Base-by-base conservation (phyloP, 1,284 basidiomycete genomes). In the Apiotrichum gamsii region DNA sequence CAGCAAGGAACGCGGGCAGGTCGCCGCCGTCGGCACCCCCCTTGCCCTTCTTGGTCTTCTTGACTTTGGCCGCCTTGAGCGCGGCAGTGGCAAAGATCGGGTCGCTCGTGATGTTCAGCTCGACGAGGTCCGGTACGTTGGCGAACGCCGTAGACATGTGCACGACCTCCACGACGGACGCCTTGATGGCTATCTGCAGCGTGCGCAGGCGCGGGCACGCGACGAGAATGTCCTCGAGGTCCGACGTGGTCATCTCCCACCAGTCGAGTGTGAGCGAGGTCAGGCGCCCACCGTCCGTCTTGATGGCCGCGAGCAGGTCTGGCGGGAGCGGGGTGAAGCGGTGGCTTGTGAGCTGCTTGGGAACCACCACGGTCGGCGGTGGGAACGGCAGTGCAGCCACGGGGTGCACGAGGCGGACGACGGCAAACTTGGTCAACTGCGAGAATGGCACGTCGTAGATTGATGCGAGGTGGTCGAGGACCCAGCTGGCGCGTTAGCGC, bases 401-500 rank as follows among this genome's bases (percentile, higher is more conserved):
- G 1, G 61, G 57, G 39, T 59, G 61, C 0, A 58, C 23, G 2
- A 55, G 13, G 10, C 63, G 54, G 1, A 52, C 49, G 10, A 65
- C 43, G 9, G 40, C 31, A 29, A 65, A 59, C 24, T 36, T 47
- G 3, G 18, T 43, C 8, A 65, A 51, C 40, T 65, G 61, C 2
- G n/a, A 13, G 13, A 65, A 31, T 0, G 60, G 60, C 3, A 60
- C 37, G 6, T 47, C 40, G 14, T 59, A 54, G 21, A 63, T 46
- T 0, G 60, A 62, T 2, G 34, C 21, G 11, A 65, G 57, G 46
- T 65, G 61, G 24, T 65, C 50, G 20, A 59, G 24, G 5, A 57
- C 52, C 63, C 63, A 65, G 3, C 59, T 63, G 6, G 40, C 5
- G 1, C 5, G 37, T 33, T 14, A 41, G 41, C 11, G 29, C 2